Evolutionary conservation across 495 filamentous ascomycete species (phyloP).

Genomic region (Neurospora discreta): DNA sequence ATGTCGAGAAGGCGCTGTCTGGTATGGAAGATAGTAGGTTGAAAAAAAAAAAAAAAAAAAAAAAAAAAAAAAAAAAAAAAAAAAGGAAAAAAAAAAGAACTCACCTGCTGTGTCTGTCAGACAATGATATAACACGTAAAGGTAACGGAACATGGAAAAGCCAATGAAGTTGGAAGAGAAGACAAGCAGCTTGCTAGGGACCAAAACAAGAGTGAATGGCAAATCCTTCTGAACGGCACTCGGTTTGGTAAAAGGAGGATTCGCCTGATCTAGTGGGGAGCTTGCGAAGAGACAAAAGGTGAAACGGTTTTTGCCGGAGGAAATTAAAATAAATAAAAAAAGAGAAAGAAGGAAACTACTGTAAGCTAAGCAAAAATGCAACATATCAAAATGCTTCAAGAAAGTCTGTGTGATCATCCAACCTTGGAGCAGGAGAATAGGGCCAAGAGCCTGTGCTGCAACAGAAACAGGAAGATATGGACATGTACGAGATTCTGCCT

Average conservation of each 20-base stretch:
- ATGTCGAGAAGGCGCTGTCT: background rate
- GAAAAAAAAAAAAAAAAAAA: background rate
- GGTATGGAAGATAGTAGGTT: background rate
- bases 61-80: background rate
- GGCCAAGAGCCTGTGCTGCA: background rate
- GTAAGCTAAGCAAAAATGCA: background rate
- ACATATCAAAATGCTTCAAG: too few species aligned
- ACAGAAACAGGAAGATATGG: background rate
- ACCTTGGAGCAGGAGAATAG: background rate
- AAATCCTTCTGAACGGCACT: background rate
- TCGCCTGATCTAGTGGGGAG: background rate
- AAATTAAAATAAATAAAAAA: background rate
- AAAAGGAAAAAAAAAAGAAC: background rate
- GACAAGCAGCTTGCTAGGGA: background rate
- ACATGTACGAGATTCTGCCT: too few species aligned
- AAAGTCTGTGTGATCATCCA: background rate
- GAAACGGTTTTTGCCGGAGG: background rate
- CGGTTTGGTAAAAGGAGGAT: background rate
- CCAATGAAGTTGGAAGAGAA: background rate
- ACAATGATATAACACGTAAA: background rate
- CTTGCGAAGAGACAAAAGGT: background rate
- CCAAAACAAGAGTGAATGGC: background rate
- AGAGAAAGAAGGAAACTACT: too few species aligned
- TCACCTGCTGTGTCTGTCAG: background rate
- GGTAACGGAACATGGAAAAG: background rate